Evolutionary conservation across 2,329 filamentous ascomycete species (phyloP).

Genomic region (Colletotrichum melonis): DNA sequence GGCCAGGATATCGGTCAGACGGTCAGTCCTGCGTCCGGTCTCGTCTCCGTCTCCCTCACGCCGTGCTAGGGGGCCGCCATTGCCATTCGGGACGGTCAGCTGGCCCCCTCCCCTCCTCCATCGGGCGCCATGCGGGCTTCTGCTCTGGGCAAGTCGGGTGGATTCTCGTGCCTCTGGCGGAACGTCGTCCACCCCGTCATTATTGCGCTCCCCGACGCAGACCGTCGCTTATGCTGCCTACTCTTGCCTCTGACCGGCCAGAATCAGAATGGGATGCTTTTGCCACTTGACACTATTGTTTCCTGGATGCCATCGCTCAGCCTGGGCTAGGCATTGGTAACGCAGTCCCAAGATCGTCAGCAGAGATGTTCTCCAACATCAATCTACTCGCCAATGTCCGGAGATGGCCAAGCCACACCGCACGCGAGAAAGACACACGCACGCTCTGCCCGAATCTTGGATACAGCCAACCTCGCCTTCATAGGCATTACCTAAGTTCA

Average conservation of each 20-base stretch:
- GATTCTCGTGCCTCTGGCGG: constrained; percentile 27
- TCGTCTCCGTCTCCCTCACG: constrained; percentile 15
- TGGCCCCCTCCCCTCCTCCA: constrained; percentile 9
- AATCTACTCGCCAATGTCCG: constrained; percentile 11
- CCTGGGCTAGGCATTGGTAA: background rate
- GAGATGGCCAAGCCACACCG: constrained; percentile 20
- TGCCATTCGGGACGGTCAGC: constrained; percentile 33
- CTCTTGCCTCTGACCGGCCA: background rate
- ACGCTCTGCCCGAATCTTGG: constrained; percentile 5
- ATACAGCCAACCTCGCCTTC: background rate
- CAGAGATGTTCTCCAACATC: constrained; percentile 7
- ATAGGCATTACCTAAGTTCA: background rate
- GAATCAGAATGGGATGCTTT: constrained; percentile 2
- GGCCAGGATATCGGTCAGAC: constrained; percentile 7
- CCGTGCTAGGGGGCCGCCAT: constrained; percentile 26
- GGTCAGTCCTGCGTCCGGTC: background rate
- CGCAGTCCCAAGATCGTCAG: constrained; percentile 14
- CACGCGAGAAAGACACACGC: constrained; percentile 10
- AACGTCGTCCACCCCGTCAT: constrained; percentile 18
- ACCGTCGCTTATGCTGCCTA: constrained; percentile 3
- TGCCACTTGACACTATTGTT: constrained; percentile 20
- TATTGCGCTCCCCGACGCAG: constrained; percentile 12
- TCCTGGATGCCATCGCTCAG: background rate
- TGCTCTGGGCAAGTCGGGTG: constrained; percentile 30
- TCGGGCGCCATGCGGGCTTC: constrained; percentile 30